phyloP scores from a whole-genome alignment of 2,329 filamentous ascomycete genomes.

The Fusarium sulawesiense region DNA sequence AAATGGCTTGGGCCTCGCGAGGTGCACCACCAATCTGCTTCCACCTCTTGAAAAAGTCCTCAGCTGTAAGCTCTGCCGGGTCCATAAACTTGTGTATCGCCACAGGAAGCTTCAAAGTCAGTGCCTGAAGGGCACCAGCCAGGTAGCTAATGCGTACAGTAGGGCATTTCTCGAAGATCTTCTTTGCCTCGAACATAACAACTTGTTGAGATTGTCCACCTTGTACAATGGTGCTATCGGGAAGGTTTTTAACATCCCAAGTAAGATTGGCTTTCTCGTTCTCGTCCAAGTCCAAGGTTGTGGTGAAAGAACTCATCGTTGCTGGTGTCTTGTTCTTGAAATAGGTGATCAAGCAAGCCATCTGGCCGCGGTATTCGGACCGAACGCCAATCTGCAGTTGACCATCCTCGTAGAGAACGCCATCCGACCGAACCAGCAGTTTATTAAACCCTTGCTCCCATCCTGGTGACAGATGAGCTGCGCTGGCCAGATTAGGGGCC shows the following conservation, averaged over 20 bases:
- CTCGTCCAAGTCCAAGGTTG: constrained; percentile 85
- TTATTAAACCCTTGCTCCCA: constrained; percentile 93
- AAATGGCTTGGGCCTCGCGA: constrained; percentile 88
- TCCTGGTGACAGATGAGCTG: constrained; percentile 90
- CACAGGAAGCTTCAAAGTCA: constrained; percentile 91
- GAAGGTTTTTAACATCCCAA: constrained; percentile 88
- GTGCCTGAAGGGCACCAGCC: constrained; percentile 89
- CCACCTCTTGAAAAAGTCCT: constrained; percentile 99
- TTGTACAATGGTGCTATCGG: constrained; percentile 81
- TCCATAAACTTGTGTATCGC: constrained; percentile 98
- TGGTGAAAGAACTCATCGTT: constrained; percentile 90
- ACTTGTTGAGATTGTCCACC: constrained; percentile 89
- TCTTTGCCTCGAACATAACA: constrained; percentile 90
- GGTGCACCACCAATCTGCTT: constrained; percentile 94
- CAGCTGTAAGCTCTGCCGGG: constrained; percentile 82
- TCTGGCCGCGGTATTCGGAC: constrained; percentile 93
- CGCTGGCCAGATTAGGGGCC: constrained; percentile 87
- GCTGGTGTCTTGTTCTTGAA: constrained; percentile 94
- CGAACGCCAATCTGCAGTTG: constrained; percentile 93
- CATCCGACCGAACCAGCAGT: constrained; percentile 82
- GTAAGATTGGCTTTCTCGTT: constrained; percentile 74
- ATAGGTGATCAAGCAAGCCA: constrained; percentile 95
- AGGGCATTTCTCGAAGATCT: constrained; percentile 83
- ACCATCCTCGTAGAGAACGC: constrained; percentile 92
- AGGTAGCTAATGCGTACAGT: constrained; percentile 96